Evolutionary conservation across 768 basidiomycete genomes (phyloP), one percentile per base, ranked within the genome.

Genomic region (Naganishia randhawae): DNA sequence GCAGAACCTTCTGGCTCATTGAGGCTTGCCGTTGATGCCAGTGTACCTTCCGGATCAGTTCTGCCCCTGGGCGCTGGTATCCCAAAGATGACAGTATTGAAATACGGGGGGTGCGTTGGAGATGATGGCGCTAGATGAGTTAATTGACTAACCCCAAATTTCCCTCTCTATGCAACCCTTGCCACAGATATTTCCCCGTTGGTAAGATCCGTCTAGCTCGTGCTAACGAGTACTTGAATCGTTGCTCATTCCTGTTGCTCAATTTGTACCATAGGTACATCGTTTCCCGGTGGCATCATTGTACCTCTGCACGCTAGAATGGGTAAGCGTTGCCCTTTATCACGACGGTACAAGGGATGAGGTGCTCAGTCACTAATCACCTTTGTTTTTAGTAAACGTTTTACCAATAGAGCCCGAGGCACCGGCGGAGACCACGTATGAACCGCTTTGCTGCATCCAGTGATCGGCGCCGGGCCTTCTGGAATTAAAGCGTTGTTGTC

Each of bases 261-360:
- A 61, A 11, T 61, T 25, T 27, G 37, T 16, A 25, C 41, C 35
- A 19, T n/a, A 66, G 77, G 77, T 0, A 79, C 78, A 5, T 76
- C 77, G 1, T 79, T 79, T 65, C 78, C 76, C 7, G 74, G 75
- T 0, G 78, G 78, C 22, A 74, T 78, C 14, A 70, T 77, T 64
- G 72, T 78, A 0, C 78, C 78, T 22, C 63, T 79, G 19, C 78
- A 79, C 55, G 78, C 78, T 11, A 66, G 78, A 39, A 77, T 79
- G 76, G 69, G 69, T 70, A 51, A 70, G 69, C 45, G 39, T 41
- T 2, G 4, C 13, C 11, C 9, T 16, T 17, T n/a, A 39, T 16
- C 9, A 2, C 11, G 4, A 8, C 39, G 55, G 8, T n/a, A 10
- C 33, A 27, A 35, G 25, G 1, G 1, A 16, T 17, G 48, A 14